Evolutionary conservation across 495 filamentous ascomycete species (phyloP), one percentile per base, ranked within the genome.

Genomic region (Penicillium pulvis): DNA sequence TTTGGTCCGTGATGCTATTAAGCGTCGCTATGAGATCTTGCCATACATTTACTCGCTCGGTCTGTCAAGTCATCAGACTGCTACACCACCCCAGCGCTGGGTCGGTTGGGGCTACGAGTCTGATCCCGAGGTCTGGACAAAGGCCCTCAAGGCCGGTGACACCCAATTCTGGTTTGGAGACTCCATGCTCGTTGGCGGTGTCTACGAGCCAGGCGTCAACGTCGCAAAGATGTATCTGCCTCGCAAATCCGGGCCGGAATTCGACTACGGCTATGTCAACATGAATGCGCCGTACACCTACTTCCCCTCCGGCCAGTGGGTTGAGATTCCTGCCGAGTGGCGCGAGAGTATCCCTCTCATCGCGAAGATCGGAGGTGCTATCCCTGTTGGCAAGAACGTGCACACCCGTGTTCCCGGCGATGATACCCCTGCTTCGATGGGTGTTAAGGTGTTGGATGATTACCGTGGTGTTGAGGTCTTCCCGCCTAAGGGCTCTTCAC

Each of bases 81-180:
- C 87, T 12, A 66, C 77, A 2, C 83, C 87, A 17, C 81, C 84
- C 8, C 87, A 89, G 61, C 76, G 86, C 55, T 90, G 87, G 87
- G 78, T 81, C 2, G 87, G 87, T 12, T 87, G 85, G 84, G 85
- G 86, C 24, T 87, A 85, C 62, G 86, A 88, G 67, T 70, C 67
- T 14, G 87, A 90, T 57, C 75, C 82, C 0, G 81, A 80, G 56
- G 82, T 89, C 3, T 89, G 87, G 87, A 81, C 67, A 6, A 76
- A 79, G 55, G 50, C 78, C 5, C 72, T 84, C 51, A 79, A 77
- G 56, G 71, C 75, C 3, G 85, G 85, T 14, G 87, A 89, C 39
- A 80, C 81, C 28, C 85, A 90, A 62, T 90, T 85, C 73, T 90
- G 87, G 87, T 81, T 90, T 55, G 86, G 87, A 12, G 83, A 87